Evolutionary conservation across 2,329 filamentous ascomycete genomes (phyloP), one percentile per base, ranked within the genome.

Genomic region (Paraconiothyrium brasiliense): DNA sequence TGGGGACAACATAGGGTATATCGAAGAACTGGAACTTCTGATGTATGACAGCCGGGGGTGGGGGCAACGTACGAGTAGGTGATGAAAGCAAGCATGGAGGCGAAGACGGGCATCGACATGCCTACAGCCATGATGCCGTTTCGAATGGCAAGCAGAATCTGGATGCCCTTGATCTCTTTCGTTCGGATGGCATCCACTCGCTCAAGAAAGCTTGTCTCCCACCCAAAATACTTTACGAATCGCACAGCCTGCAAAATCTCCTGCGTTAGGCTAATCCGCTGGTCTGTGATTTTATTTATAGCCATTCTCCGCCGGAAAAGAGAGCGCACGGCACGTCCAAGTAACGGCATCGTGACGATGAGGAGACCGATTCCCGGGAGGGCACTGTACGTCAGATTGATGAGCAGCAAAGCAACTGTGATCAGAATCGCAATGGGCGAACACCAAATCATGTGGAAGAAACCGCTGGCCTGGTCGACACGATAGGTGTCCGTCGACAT

Each of bases 401-500:
- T 83, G 35, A 97, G 73, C 2, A 99, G 86, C 13, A 98, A 82
- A 22, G 90, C 85, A 14, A 97, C 84, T 0, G 93, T 95, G 66
- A 97, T 83, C 54, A 95, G 75, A 61, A 93, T 90, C 27, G 90
- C 84, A 43, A 97, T 82, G 0, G 94, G 94, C 0, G 92, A 88
- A 1, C 92, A 92, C 95, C 95, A 99, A 24, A 92, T 83, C 81
- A 97, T 87, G 77, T 99, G 95, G 79, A 97, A 94, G 78, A 97
- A 86, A 46, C 92, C 93, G 43, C 87, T 92, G 1, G 93, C 93
- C 74, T 93, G 91, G 71, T 98, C 94, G 62, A 99, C 85, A 67
- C 94, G 92, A 78, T 97, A 96, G 0, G 94, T 96, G 75, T 98
- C 94, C 48, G 95, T 93, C 63, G 92, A 94, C 94, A 98, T 97